phyloP scores from a whole-genome alignment of 2,329 filamentous ascomycete genomes.

The Alternaria longipes region DNA sequence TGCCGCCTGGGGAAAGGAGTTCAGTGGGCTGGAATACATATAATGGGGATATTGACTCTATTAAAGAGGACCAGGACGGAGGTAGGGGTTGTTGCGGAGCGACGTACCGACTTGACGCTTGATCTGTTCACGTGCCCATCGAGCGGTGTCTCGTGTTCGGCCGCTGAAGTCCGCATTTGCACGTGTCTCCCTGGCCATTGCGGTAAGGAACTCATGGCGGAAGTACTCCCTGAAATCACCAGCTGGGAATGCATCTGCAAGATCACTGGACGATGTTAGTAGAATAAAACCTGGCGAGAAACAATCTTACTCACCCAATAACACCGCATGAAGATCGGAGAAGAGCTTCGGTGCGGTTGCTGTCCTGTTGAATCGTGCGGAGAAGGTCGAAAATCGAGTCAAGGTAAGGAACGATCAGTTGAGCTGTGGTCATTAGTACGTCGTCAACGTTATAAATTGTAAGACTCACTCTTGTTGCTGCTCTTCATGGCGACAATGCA shows the following conservation, averaged over 20 bases:
- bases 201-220: slow-evolving; percentile 88
- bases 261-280: slow-evolving; percentile 71
- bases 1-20: slow-evolving; percentile 39
- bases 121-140: slow-evolving; percentile 97
- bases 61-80: slow-evolving; percentile 12
- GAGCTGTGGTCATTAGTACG: slow-evolving; percentile 61
- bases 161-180: slow-evolving; percentile 84
- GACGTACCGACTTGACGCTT: slow-evolving; percentile 77
- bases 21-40: slow-evolving; percentile 36
- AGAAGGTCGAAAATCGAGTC: slow-evolving; percentile 88
- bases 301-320: slow-evolving; percentile 75
- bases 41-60: slow-evolving; percentile 7
- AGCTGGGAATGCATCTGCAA: slow-evolving; percentile 91
- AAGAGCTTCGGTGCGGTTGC: slow-evolving; percentile 88
- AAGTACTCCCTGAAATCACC: slow-evolving; percentile 86
- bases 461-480: slow-evolving; percentile 74
- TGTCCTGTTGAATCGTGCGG: slow-evolving; percentile 79
- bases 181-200: slow-evolving; percentile 91
- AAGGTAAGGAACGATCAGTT: slow-evolving; percentile 78
- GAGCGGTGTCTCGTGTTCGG: slow-evolving; percentile 91
- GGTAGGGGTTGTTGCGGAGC: slow-evolving; percentile 19
- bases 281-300: slow-evolving; percentile 9
- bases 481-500: slow-evolving; percentile 94
- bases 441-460: neutral
- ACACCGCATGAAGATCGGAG: slow-evolving; percentile 97